Evolutionary conservation across 371 early-diverging fungal genomes (phyloP), one percentile per base, ranked within the genome.

Genomic region (Mortierella sp.): DNA sequence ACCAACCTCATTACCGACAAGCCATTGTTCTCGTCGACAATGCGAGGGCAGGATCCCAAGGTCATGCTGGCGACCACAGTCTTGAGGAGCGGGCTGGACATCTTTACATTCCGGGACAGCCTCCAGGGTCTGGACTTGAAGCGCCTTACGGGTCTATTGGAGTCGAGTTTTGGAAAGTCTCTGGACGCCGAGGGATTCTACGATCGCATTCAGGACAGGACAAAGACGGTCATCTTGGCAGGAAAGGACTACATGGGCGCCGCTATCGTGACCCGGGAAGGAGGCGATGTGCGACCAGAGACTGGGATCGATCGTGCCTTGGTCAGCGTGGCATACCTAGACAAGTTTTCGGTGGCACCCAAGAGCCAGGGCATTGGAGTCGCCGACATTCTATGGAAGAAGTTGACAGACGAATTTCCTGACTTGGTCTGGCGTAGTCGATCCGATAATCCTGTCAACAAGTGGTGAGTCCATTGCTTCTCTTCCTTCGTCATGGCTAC

Each of bases 291-390:
- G 8, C 86, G 88, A 10, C 88, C 87, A 0, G 88, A 87, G 8
- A 74, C 88, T 29, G 86, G 89, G 76, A 87, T 80, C 9, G 86
- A 85, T 43, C 73, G 48, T 37, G 61, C 68, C 0, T 40, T 79
- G 50, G 68, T 76, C 4, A 75, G 66, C 19, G 73, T 72, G n/a
- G 74, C 80, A 29, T 98, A 98, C 75, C 85, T 98, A 29, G 98
- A 98, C 87, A 98, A 98, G 81, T 97, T 97, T 87, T 96, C 96
- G 2, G 95, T 97, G 26, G 90, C 91, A 0, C 98, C 98, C 3
- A 89, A 89, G 16, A 92, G 90, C 53, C 97, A 97, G 85, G 98
- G 98, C 11, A 94, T 95, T 44, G 98, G 98, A 0, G 90, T 97
- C 40, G 97, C 97, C 0, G 98, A 98, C 83, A 95, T 97, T 16